Evolutionary conservation across 164 flowering plant species (phyloP).

Genomic region (Tetrastigma voinierianum): DNA sequence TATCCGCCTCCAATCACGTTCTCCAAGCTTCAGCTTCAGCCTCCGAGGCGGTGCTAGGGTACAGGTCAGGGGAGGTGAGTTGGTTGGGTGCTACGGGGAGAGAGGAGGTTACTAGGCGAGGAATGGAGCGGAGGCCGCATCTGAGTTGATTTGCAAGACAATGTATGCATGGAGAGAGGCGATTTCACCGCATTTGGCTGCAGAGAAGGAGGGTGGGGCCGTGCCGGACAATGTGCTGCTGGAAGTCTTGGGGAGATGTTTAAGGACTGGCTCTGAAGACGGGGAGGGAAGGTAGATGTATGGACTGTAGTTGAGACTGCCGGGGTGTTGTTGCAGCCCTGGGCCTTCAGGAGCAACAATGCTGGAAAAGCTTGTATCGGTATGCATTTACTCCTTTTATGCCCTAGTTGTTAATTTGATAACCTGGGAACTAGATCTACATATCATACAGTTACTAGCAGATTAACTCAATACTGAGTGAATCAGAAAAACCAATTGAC

Average conservation of each 20-base stretch:
- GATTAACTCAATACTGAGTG: too few species aligned
- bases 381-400: constrained; percentile 5
- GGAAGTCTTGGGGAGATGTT: constrained; percentile 49
- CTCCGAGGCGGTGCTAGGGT: constrained; percentile 14
- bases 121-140: constrained; percentile 12
- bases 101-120: constrained; percentile 34
- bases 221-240: constrained; percentile 53
- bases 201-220: constrained; percentile 62
- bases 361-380: constrained; percentile 93
- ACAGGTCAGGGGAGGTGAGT: constrained; percentile 19
- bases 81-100: constrained; percentile 50
- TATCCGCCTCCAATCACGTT: constrained; percentile 57
- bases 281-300: constrained; percentile 16
- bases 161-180: constrained; percentile 85
- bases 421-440: too few species aligned
- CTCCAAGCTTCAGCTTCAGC: constrained; percentile 55
- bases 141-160: constrained; percentile 69
- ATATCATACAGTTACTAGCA: too few species aligned
- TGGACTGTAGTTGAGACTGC: constrained; percentile 84
- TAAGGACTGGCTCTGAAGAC: constrained; percentile 28
- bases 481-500: too few species aligned
- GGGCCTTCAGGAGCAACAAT: constrained; percentile 93
- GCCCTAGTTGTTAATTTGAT: not conserved
- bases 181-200: constrained; percentile 92
- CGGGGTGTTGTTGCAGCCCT: constrained; percentile 99